Evolutionary conservation across 495 filamentous ascomycete genomes (phyloP), one percentile per base, ranked within the genome.

Genomic region (Xylaria intraflava): DNA sequence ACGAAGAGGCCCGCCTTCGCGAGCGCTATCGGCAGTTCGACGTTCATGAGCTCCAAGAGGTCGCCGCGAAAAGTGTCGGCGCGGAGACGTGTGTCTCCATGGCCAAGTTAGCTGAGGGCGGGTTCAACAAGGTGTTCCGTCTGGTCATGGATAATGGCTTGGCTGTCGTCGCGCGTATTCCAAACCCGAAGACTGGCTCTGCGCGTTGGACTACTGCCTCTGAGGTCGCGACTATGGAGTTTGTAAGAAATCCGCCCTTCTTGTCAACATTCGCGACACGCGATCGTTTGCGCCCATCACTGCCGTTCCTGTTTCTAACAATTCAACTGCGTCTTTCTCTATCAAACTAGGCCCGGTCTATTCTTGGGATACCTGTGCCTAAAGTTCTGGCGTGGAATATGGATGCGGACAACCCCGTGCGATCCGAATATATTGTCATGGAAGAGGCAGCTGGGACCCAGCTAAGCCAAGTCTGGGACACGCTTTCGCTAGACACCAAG

Each of bases 141-240:
- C 58, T 76, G 55, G 44, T 62, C n/a, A 74, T 73, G 67, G 67
- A 71, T 14, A 48, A 76, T 60, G 71, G 71, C n/a, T 58, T 39
- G 47, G 61, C 66, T 56, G 59, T 69, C 11, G 38, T 74, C 44
- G 69, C 65, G 11, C 67, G 68, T 26, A 63, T 76, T 4, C 70
- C 66, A 0, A 67, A 66, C 46, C 69, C 66, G 7, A 72, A 70
- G 60, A 63, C 70, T 51, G 69, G 70, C 27, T 59, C 66, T 48
- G 49, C 70, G 16, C 57, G 61, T 38, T 66, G 62, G 29, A 65
- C 67, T 0, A 75, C 68, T 19, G 69, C 72, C 9, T 65, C 62
- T 38, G 71, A 75, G 60, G 71, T 74, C 6, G 70, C 71, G 24
- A 72, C 67, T 3, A 71, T 72, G 67, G 64, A 74, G 45, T 74